phyloP scores from a whole-genome alignment of 1,284 basidiomycete genomes.

The Leccinum cinnamomeum region DNA sequence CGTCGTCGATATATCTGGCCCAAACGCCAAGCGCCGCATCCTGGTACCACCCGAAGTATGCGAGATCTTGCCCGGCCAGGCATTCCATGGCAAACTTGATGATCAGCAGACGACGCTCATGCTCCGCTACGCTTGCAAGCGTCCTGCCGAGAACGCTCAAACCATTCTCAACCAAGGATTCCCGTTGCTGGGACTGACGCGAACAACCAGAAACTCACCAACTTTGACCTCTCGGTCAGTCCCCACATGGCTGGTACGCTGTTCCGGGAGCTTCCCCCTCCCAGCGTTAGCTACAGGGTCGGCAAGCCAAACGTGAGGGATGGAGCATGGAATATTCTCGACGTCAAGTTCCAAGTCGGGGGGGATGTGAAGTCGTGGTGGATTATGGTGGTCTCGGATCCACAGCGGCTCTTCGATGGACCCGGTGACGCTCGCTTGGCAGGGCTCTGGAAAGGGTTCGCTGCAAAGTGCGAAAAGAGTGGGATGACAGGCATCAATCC shows the following conservation, averaged over 20 bases:
- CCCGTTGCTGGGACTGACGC: slow-evolving; percentile 48
- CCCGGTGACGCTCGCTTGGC: slow-evolving; percentile 42
- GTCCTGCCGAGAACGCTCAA: slow-evolving; percentile 56
- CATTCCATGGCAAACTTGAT: slow-evolving; percentile 53
- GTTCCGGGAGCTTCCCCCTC: slow-evolving; percentile 59
- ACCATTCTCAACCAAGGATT: slow-evolving; percentile 59
- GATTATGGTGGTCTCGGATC: slow-evolving; percentile 58
- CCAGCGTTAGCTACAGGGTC: slow-evolving; percentile 51
- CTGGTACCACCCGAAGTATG: slow-evolving; percentile 71
- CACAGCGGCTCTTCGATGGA: slow-evolving; percentile 38
- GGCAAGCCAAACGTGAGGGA: slow-evolving; percentile 47
- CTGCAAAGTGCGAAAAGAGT: slow-evolving; percentile 49
- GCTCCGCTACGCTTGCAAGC: slow-evolving; percentile 63
- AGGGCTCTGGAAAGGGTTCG: slow-evolving; percentile 49
- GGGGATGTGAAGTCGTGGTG: slow-evolving; percentile 54
- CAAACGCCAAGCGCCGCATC: slow-evolving; percentile 39
- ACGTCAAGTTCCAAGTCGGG: slow-evolving; percentile 61
- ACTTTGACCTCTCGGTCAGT: slow-evolving; percentile 58
- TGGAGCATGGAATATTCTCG: slow-evolving; percentile 71
- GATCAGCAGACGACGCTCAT: slow-evolving; percentile 59
- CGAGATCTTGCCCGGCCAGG: slow-evolving; percentile 55
- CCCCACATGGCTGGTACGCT: slow-evolving; percentile 60
- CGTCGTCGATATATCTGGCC: slow-evolving; percentile 55
- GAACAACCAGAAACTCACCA: slow-evolving; percentile 36
- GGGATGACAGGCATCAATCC: slow-evolving; percentile 47